Percentiles rank a stretch among this genome's conserved stretches.
phyloP scores from a whole-genome alignment of 306 rosid genomes.

The Boehmeria nivea region DNA sequence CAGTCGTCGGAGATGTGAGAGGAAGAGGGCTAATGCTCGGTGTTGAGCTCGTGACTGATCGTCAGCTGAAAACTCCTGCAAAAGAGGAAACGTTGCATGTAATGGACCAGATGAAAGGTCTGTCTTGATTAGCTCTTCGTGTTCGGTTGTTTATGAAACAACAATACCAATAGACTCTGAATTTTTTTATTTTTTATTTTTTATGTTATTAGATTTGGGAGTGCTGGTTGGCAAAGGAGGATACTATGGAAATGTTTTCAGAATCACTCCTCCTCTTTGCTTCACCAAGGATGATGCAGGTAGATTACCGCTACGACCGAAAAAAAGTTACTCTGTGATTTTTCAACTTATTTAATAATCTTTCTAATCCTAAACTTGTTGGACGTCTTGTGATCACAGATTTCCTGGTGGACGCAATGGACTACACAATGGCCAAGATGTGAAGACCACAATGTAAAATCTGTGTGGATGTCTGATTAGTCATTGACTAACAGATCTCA shows the following conservation, averaged over 20 bases:
- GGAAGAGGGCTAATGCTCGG: constrained; percentile 90
- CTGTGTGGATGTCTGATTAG: constrained; percentile 3
- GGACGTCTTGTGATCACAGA: constrained; percentile 43
- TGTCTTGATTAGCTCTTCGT: neutral
- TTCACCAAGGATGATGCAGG: constrained; percentile 93
- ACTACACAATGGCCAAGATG: constrained; percentile 52
- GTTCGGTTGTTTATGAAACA: no score
- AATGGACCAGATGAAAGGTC: constrained; percentile 89
- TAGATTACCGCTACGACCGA: constrained; percentile 13
- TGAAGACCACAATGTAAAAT: constrained; percentile 29
- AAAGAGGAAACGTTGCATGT: constrained; percentile 58
- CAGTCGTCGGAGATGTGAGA: constrained; percentile 86
- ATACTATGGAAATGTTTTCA: constrained; percentile 75
- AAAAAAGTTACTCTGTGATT: no score
- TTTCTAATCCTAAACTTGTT: no score
- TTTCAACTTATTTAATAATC: no score
- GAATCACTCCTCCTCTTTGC: constrained; percentile 92
- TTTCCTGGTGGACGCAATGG: constrained; percentile 77
- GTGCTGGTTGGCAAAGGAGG: constrained; percentile 88
- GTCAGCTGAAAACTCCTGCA: constrained; percentile 76
- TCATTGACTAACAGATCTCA: constrained; percentile 9
- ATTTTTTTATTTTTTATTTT: neutral
- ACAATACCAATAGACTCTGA: no score
- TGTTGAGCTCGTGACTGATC: constrained; percentile 81
- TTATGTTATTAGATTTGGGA: constrained; percentile 52